These are phyloP conservation scores for Auriscalpium orientale DNA, from an alignment of 768 basidiomycete genomes.

Conservation along the genomic window DNA sequence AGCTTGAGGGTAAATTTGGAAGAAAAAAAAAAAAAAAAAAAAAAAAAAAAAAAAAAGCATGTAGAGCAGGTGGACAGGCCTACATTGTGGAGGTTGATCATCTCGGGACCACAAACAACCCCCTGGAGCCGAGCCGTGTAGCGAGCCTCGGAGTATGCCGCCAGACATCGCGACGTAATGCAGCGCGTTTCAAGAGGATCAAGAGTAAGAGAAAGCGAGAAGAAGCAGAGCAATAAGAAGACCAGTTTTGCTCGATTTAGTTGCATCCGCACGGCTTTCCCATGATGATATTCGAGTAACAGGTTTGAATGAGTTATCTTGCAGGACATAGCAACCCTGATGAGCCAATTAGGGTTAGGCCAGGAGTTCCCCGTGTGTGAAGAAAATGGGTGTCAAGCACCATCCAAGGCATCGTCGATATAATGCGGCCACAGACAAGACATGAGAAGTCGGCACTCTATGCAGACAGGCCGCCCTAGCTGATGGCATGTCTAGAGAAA, in stretches of 20 bases:
- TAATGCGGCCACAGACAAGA: too few relatives aligned
- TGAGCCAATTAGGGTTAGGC: too few relatives aligned
- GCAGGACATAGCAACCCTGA: constrained; percentile 88
- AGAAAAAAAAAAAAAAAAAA: too few relatives aligned
- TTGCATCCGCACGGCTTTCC: constrained; percentile 67
- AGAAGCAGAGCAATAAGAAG: neutral
- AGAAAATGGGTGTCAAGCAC: too few relatives aligned
- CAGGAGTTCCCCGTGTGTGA: too few relatives aligned
- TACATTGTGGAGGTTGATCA: constrained; percentile 81
- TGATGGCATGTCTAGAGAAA: too few relatives aligned
- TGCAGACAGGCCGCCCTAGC: too few relatives aligned
- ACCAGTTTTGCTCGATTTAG: constrained; percentile 68
- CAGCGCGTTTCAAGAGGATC: neutral
- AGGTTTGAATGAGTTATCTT: constrained; percentile 87
- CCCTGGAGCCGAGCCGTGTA: constrained; percentile 68
- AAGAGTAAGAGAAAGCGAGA: neutral
- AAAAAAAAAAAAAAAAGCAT: too few relatives aligned
- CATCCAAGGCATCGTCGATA: too few relatives aligned
- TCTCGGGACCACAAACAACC: constrained; percentile 77
- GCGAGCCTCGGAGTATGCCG: constrained; percentile 79
- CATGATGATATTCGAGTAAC: constrained; percentile 75
- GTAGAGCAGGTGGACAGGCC: constrained; percentile 19
- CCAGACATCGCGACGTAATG: constrained; percentile 79
- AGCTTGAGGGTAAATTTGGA: neutral
- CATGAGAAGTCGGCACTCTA: too few relatives aligned